Evolutionary conservation across 2,329 filamentous ascomycete species (phyloP).

Genomic region (Colletotrichum falcatum): DNA sequence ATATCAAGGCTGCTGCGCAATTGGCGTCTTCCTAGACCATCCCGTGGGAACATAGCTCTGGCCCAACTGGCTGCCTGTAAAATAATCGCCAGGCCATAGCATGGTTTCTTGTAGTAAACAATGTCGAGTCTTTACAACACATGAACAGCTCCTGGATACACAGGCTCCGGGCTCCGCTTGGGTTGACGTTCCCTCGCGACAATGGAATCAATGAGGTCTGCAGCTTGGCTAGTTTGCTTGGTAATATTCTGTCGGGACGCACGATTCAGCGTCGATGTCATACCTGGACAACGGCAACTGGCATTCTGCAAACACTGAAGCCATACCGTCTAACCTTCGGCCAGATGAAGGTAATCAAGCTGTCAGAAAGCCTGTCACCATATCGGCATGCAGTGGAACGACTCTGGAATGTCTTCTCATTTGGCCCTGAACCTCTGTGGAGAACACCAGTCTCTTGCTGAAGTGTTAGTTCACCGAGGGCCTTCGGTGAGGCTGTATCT

Average conservation of each 20-base stretch:
- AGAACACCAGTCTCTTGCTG: neutral
- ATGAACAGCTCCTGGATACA: too few relatives aligned
- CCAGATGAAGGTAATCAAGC: neutral
- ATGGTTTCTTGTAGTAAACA: neutral
- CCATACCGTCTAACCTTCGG: neutral
- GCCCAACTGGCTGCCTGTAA: too few relatives aligned
- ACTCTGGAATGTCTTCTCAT: neutral
- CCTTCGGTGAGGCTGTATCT: neutral
- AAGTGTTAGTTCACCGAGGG: neutral
- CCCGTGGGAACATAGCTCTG: neutral
- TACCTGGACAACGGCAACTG: constrained; percentile 12
- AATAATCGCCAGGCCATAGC: neutral
- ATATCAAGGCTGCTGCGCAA: constrained; percentile 55
- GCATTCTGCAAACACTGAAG: constrained; percentile 4
- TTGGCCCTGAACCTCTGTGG: neutral
- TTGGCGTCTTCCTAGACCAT: constrained; percentile 33
- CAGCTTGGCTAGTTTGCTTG: neutral
- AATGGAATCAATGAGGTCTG: neutral
- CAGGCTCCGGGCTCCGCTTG: too few relatives aligned
- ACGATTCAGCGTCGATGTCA: constrained; percentile 6
- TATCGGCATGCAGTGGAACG: constrained; percentile 4
- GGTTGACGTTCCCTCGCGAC: neutral
- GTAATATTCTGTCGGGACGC: neutral
- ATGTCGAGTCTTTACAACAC: too few relatives aligned
- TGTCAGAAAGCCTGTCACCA: neutral